A percentile compares a stretch with the other conserved stretches of the same genome.
phyloP scores from a whole-genome alignment of 352 stramenopile genomes.

The Globisporangium lucens region DNA sequence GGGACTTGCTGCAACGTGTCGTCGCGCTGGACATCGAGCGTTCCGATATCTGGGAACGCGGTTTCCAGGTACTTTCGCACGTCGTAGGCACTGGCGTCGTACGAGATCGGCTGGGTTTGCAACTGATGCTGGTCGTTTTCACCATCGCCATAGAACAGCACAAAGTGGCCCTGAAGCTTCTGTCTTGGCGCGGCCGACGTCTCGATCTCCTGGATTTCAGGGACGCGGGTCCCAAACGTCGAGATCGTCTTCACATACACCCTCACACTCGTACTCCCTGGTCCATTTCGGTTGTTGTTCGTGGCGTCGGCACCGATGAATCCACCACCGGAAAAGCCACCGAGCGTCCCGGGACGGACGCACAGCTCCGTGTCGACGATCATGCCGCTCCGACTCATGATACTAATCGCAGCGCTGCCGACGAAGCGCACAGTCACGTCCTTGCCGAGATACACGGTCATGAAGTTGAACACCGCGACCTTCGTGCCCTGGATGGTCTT shows the following conservation, averaged over 20 bases:
- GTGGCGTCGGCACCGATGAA: constrained; percentile 58
- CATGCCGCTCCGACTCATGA: constrained; percentile 90
- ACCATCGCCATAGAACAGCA: constrained; percentile 35
- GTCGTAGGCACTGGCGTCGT: constrained; percentile 69
- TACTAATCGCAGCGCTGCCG: constrained; percentile 81
- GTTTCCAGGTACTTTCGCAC: constrained; percentile 54
- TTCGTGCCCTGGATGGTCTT: constrained; percentile 75
- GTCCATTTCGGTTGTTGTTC: constrained; percentile 93
- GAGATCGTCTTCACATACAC: constrained; percentile 93
- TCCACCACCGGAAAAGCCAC: constrained; percentile 91
- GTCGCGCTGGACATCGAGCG: constrained; percentile 47
- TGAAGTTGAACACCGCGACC: constrained; percentile 95
- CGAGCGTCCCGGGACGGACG: constrained; percentile 84
- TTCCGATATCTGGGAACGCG: constrained; percentile 45
- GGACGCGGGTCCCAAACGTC: constrained; percentile 78
- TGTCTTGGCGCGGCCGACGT: constrained; percentile 76
- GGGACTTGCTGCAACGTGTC: constrained; percentile 51
- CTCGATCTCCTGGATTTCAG: constrained; percentile 91
- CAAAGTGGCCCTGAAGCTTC: constrained; percentile 84
- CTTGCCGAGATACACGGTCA: constrained; percentile 88
- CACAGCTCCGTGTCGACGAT: constrained; percentile 88
- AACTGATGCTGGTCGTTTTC: constrained; percentile 4
- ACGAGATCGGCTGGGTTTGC: constrained; percentile 51
- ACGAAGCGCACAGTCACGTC: constrained; percentile 84
- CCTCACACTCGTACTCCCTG: constrained; percentile 85